Evolutionary conservation across 31 red algal genomes (phyloP), one percentile per base, ranked within the genome.

Genomic region (Asparagopsis taxiformis): DNA sequence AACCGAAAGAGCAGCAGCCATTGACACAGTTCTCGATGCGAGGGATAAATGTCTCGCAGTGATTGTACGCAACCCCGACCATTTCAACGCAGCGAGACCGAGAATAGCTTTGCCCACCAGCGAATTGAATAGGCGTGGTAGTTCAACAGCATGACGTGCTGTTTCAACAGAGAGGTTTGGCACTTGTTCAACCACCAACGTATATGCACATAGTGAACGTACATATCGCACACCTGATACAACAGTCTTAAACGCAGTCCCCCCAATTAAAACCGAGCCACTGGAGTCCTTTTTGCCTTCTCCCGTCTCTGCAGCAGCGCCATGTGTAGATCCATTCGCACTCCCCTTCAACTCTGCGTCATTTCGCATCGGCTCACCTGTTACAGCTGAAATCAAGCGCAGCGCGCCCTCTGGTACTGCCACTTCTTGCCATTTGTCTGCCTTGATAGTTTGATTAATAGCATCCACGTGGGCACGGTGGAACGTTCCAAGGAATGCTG

Each of bases 11-110:
- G 75, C 59, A 24, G 66, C 75, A 39, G 84, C 82, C 37, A 93
- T 62, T 11, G 82, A 48, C 21, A 93, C 67, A 4, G 82, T 84
- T 21, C 84, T 62, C 19, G 82, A 93, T 36, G 90, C 90, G 17
- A 93, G 58, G 2, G 90, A 84, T 21, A 93, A 53, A 72, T 93
- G 90, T 10, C 84, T 67, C 3, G 90, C 90, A 22, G 82, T 93
- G 21, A 93, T 93, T 50, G 90, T 87, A 24, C 79, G 68, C 51
- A 93, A 75, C 70, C 82, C 90, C 48, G 78, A 77, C 79, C 82
- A 88, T 63, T 93, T 81, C 26, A 93, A 66, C 4, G 90, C 82
- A 22, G 70, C 74, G 15, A 74, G 82, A 19, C 77, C 74, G 16
- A 93, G 56, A 22, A 93, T 85, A 19, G 77, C 77, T 49, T 80